These are phyloP conservation scores for Vishniacozyma victoriae DNA, from an alignment of 768 basidiomycete species.

Conservation along the genomic window DNA sequence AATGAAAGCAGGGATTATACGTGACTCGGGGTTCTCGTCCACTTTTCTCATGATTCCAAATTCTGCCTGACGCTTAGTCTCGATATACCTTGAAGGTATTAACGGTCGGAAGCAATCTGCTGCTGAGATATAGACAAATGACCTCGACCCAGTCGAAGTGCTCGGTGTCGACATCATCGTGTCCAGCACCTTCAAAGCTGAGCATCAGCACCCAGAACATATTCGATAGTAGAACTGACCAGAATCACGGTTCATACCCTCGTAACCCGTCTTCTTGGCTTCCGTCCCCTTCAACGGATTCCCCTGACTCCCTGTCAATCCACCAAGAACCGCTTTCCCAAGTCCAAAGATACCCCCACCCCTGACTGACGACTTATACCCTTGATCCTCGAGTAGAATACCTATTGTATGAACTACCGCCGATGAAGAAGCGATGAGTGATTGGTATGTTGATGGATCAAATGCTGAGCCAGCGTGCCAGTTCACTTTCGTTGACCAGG, in stretches of 20 bases:
- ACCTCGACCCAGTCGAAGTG: constrained; percentile 5
- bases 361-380: constrained; percentile 70
- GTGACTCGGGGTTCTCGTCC: constrained; percentile 38
- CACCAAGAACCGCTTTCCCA: constrained; percentile 52
- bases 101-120: constrained; percentile 87
- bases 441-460: constrained; percentile 63
- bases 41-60: constrained; percentile 57
- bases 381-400: constrained; percentile 70
- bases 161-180: constrained; percentile 51
- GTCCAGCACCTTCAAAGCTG: constrained; percentile 65
- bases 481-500: constrained; percentile 70
- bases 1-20: constrained; percentile 64
- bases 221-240: constrained; percentile 53
- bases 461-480: constrained; percentile 85
- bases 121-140: constrained; percentile 89
- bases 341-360: constrained; percentile 56
- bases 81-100: constrained; percentile 77
- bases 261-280: constrained; percentile 54
- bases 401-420: constrained; percentile 93
- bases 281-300: constrained; percentile 48
- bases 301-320: constrained; percentile 26
- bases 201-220: neutral
- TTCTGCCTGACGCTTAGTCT: constrained; percentile 92
- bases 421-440: constrained; percentile 60
- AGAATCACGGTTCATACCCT: constrained; percentile 78